Base-by-base conservation (phyloP, 208 protist genomes). In the Trypanosoma congolense region DNA sequence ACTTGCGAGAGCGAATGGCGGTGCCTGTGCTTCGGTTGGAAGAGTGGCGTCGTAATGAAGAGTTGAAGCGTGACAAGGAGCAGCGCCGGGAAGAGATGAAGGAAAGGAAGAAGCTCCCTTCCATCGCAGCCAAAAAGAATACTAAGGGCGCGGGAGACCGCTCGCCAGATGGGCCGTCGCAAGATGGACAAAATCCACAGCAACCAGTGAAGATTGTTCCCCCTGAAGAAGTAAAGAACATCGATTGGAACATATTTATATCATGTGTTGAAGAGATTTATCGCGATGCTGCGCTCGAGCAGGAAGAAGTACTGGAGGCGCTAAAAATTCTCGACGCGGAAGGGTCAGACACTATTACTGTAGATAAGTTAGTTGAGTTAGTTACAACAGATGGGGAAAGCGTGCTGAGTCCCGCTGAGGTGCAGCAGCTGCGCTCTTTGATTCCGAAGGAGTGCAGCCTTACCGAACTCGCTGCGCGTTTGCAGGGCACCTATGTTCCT, bases 181-280 rank as follows among this genome's bases (percentile, higher is more conserved):
- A 40, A n/a, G 70, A 84, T 28, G 68, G 62, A 41, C 56, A 70
- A 50, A 22, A 57, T n/a, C 55, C 44, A 4, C 60, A 60, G 18
- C 50, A 65, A 30, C 60, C 42, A 21, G 72, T 75, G 5, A 88
- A 87, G 44, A 75, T 81, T 42, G 73, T 81, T 24, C 82, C 84
- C 0, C 70, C 73, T 6, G 88, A 95, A 65, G 83, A 95, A 56
- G 80, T 95, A n/a, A 95, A 95, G 36, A 95, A 95, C 53, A 92
- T 95, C 51, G 88, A 95, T 60, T 95, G 88, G 84, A 92, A 95
- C 61, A 95, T 95, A 43, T 95, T 95, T 56, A 92, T 95, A 38
- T 77, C 77, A 22, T 95, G 84, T 70, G 68, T 75, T 0, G 83
- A 95, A 53, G 73, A 79, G 52, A 75, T 95, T 45, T 95, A 86